A percentile compares a stretch with the other conserved stretches of the same genome.
phyloP scores from a whole-genome alignment of 805 yeast species.

The Schwanniomyces polymorphus region DNA sequence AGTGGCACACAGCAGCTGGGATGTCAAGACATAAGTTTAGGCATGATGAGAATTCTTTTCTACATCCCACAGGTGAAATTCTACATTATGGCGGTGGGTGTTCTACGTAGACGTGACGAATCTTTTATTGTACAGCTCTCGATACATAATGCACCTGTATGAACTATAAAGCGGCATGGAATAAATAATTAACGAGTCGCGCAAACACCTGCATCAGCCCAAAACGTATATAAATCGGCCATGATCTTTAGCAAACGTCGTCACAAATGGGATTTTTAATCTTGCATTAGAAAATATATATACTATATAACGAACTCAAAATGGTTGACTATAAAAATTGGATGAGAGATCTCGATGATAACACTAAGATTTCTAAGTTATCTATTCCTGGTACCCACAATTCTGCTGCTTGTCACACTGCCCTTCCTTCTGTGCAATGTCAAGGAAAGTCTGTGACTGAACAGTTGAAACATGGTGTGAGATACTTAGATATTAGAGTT shows the following conservation, averaged over 20 bases:
- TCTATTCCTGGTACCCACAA: constrained; percentile 87
- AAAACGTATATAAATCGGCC: background rate
- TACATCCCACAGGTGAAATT: no score
- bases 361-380: constrained; percentile 50
- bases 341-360: constrained; percentile 55
- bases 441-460: constrained; percentile 60
- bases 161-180: constrained; percentile 29
- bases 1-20: no score
- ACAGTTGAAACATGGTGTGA: constrained; percentile 71
- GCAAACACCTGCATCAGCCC: background rate
- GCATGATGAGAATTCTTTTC: no score
- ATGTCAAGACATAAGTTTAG: no score
- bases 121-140: constrained; percentile 13
- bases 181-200: background rate
- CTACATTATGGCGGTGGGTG: constrained; percentile 10
- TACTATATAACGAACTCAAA: background rate
- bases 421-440: constrained; percentile 76
- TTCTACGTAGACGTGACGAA: constrained; percentile 27
- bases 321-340: constrained; percentile 50
- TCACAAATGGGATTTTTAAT: background rate
- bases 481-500: constrained; percentile 68
- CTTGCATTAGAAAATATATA: background rate
- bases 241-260: background rate
- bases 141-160: constrained; percentile 14
- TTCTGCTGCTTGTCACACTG: constrained; percentile 68